Conservation (phyloP, 2,329 filamentous ascomycete genomes). For the Talaromyces sp. region DNA sequence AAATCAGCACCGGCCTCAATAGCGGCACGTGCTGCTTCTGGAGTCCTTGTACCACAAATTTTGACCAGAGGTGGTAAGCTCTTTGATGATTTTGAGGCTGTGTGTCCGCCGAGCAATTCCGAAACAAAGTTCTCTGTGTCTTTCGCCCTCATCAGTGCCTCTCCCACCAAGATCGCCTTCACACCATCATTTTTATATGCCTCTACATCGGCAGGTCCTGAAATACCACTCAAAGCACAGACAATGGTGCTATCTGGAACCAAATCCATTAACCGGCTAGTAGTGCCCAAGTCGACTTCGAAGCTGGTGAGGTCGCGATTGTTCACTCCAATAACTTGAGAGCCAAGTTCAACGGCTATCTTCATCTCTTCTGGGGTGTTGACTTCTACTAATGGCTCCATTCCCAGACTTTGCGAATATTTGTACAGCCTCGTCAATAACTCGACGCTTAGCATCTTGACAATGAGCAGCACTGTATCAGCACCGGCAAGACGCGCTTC, state of each 20-base stretch:
- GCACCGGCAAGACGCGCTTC: conserved; percentile 90
- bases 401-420: conserved; percentile 85
- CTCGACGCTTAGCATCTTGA: conserved; percentile 88
- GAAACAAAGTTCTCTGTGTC: conserved; percentile 80
- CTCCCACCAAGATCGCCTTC: conserved; percentile 87
- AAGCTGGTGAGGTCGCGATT: conserved; percentile 96
- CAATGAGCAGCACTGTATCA: conserved; percentile 90
- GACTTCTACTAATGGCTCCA: conserved; percentile 97
- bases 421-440: conserved; percentile 75
- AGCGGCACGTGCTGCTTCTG: conserved; percentile 75
- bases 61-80: conserved; percentile 67
- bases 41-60: conserved; percentile 86
- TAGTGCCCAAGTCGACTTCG: conserved; percentile 91
- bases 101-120: conserved; percentile 66
- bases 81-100: conserved; percentile 18
- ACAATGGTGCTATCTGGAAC: conserved; percentile 83
- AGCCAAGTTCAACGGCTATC: conserved; percentile 77
- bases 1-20: conserved; percentile 85
- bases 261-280: conserved; percentile 79
- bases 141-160: conserved; percentile 89
- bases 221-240: conserved; percentile 92
- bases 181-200: conserved; percentile 87
- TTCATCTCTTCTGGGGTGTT: conserved; percentile 93
- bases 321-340: conserved; percentile 94
- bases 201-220: conserved; percentile 79